Evolutionary conservation across 164 flowering plant species (phyloP).

Genomic region (Piper betle): DNA sequence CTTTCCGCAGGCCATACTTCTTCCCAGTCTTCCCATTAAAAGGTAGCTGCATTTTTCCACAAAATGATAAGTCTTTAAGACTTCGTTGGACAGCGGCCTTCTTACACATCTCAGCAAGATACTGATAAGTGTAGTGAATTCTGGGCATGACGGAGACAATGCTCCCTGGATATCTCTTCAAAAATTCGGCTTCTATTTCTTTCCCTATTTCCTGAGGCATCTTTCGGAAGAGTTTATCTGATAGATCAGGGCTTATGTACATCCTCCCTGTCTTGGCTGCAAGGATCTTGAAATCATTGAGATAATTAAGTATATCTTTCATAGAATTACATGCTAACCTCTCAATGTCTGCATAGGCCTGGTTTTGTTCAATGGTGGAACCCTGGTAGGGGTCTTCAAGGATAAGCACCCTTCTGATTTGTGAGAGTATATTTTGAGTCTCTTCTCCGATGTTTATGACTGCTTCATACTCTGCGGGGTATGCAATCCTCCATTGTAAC

Average conservation of each 20-base stretch:
- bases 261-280: conserved; percentile 8
- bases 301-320: background rate
- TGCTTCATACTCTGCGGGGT: too few species aligned
- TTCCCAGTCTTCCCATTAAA: background rate
- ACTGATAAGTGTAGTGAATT: too few species aligned
- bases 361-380: conserved; percentile 2
- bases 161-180: background rate
- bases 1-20: conserved; percentile 1
- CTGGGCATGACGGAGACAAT: background rate
- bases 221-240: conserved; percentile 5
- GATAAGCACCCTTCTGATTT: too few species aligned
- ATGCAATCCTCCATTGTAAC: conserved; percentile 6
- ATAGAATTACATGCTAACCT: background rate
- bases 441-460: too few species aligned
- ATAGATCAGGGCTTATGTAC: background rate
- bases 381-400: conserved; percentile 4
- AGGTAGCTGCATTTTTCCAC: conserved; percentile 3
- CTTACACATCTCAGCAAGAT: conserved; percentile 2
- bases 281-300: conserved; percentile 1
- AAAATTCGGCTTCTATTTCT: background rate
- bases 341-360: conserved; percentile 5
- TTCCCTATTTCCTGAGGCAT: conserved; percentile 3
- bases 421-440: too few species aligned
- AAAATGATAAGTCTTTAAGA: conserved; percentile 7
- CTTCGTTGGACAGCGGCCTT: conserved; percentile 1